Evolutionary conservation across 371 early-diverging fungal species (phyloP), one percentile per base, ranked within the genome.

Genomic region (Smittium mucronatum): DNA sequence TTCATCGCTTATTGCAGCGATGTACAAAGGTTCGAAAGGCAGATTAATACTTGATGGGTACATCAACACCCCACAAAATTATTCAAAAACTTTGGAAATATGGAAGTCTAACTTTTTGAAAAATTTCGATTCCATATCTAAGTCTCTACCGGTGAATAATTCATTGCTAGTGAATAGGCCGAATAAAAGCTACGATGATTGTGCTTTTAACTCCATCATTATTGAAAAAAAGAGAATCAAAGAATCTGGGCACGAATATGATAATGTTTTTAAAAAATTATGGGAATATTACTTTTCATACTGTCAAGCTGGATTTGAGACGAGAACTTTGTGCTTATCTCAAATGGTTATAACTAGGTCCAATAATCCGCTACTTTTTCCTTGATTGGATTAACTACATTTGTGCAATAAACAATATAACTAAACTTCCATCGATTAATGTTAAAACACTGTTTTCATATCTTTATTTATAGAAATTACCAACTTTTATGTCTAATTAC

Each of bases 221-320:
- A 11, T 35, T 33, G 25, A 26, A 65, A 33, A 34, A 26, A 15
- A 26, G 32, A 65, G 34, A 2, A 17, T 8, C 32, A 31, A 8
- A 5, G 17, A 33, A 17, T 25, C 8, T 8, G 58, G 63, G 2
- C 70, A 85, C 72, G 71, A 77, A 35, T 72, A 75, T 28, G 78
- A 74, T n/a, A n/a, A n/a, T n/a, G n/a, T n/a, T 59, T 86, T 87
- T 68, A 75, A 76, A 69, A 76, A 86, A 35, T 82, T 82, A 71
- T 86, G 83, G 81, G 76, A 82, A 70, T 86, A 76, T 70, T 81
- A 80, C 67, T 87, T 89, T 76, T 81, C 85, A n/a, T 89, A 86
- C 73, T 88, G 89, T 71, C 88, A 87, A 71, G 87, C 84, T 28
- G 89, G 86, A 0, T 89, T 88, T 71, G 81, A 79, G 29, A 81